These are phyloP conservation scores for Russula lepida DNA, from an alignment of 768 basidiomycete species.

Conservation along the genomic window DNA sequence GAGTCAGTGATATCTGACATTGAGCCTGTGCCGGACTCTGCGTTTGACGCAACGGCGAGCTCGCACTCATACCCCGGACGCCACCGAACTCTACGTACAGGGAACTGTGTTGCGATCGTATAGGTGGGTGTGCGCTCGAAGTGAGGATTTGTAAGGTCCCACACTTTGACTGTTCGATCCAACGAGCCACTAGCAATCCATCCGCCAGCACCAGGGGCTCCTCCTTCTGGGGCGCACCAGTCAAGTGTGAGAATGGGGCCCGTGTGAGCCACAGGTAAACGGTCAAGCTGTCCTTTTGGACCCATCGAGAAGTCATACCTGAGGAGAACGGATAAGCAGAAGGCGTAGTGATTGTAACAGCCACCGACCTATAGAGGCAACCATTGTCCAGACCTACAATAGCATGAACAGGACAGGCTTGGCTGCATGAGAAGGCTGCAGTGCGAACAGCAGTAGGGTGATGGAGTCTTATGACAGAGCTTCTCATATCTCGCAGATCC, in stretches of 20 bases:
- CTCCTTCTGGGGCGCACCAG: constrained; percentile 43
- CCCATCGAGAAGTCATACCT: constrained; percentile 80
- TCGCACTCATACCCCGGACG: constrained; percentile 71
- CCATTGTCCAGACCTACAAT: constrained; percentile 34
- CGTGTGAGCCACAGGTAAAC: constrained; percentile 64
- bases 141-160: constrained; percentile 57
- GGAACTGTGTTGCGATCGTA: constrained; percentile 64
- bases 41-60: constrained; percentile 62
- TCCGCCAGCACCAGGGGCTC: constrained; percentile 30
- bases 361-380: constrained; percentile 45
- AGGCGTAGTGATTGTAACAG: neutral
- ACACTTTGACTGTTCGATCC: constrained; percentile 75
- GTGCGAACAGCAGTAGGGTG: constrained; percentile 63
- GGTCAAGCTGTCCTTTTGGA: constrained; percentile 63
- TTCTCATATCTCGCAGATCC: constrained; percentile 68
- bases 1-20: constrained; percentile 23
- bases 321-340: neutral
- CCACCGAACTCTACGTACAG: constrained; percentile 68
- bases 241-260: constrained; percentile 66
- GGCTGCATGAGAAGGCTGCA: constrained; percentile 60
- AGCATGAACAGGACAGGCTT: constrained; percentile 58
- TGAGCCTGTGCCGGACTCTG: constrained; percentile 38
- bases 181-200: constrained; percentile 78
- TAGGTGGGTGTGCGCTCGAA: constrained; percentile 60
- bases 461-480: constrained; percentile 61